phyloP scores from a whole-genome alignment of 345 rosid genomes.

The Litchi chinensis region DNA sequence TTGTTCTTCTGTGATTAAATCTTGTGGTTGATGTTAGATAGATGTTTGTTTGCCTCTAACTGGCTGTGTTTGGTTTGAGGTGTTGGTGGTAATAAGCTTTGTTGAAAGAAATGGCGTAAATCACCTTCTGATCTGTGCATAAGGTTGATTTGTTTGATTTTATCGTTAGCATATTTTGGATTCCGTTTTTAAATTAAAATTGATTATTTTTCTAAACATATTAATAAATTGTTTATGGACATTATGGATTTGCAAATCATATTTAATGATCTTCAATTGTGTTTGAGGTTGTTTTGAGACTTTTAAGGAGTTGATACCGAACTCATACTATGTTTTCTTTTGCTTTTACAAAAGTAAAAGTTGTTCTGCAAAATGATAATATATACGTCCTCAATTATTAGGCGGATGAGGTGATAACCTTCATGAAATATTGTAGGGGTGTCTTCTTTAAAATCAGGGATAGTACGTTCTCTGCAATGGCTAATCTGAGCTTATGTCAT shows the following conservation, averaged over 20 bases:
- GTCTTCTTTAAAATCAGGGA: neutral
- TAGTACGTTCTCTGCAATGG: too few relatives aligned
- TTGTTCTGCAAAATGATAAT: neutral
- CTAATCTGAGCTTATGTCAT: neutral
- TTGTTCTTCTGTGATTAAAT: neutral
- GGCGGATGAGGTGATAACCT: neutral
- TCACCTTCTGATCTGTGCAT: neutral
- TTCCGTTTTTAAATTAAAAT: neutral
- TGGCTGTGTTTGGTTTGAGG: neutral
- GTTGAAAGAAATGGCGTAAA: neutral
- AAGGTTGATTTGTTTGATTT: neutral
- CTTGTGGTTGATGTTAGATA: neutral
- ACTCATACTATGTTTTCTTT: neutral
- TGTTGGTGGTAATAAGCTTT: neutral
- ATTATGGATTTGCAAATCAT: neutral
- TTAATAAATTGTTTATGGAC: neutral
- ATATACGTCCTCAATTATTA: neutral
- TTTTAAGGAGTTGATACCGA: neutral
- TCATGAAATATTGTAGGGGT: too few relatives aligned
- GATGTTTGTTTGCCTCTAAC: neutral
- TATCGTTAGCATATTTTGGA: too few relatives aligned
- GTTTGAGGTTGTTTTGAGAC: neutral
- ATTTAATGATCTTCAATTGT: neutral
- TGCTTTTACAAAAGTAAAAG: neutral
- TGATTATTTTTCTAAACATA: neutral